Base-by-base conservation (phyloP, 1,284 basidiomycete genomes). In the Porodaedalea pini region DNA sequence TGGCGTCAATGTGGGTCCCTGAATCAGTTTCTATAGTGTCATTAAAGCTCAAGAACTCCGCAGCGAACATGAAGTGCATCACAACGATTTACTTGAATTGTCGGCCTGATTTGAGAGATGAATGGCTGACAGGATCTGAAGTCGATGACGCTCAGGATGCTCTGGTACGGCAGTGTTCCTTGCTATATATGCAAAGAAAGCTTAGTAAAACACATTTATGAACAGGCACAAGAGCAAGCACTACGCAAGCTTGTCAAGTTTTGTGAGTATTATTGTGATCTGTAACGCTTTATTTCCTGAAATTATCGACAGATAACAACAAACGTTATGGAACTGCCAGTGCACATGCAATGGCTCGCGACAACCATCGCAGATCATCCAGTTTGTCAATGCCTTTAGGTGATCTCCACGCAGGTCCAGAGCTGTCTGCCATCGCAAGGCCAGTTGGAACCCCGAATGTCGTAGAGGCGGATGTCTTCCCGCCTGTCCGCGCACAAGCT, bases 11-110 rank as follows among this genome's bases (percentile, higher is more conserved):
- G 94, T 94, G 71, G 68, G 83, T 69, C 25, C 2, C 13, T 10
- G 11, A 4, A 27, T 31, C 25, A 17, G 37, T 43, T 56, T 43
- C 49, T 44, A 37, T 34, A 31, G 15, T n/a, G 48, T 36, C 13
- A 25, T 59, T 29, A 56, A 64, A 36, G 64, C 47, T 47, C 34
- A 52, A 23, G 40, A 54, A 29, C 49, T 41, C 51, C 57, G 25
- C 66, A 96, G 93, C 91, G 23, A 99, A 99, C 70, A 99, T 99
- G 97, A 97, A 98, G 73, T 92, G 98, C 60, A 99, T 99, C 68
- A 99, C 97, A 3, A 88, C 93, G 29, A 98, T 99, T 63, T 99
- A 99, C 71, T 78, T 99, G 59, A 97, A 98, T 68, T 98, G 95
- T 70, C 81, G 96, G 54, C 96, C 97, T 8, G 94, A 98, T 67